phyloP scores from a whole-genome alignment of 805 yeast genomes.

The Kodamaea neixiangensis region DNA sequence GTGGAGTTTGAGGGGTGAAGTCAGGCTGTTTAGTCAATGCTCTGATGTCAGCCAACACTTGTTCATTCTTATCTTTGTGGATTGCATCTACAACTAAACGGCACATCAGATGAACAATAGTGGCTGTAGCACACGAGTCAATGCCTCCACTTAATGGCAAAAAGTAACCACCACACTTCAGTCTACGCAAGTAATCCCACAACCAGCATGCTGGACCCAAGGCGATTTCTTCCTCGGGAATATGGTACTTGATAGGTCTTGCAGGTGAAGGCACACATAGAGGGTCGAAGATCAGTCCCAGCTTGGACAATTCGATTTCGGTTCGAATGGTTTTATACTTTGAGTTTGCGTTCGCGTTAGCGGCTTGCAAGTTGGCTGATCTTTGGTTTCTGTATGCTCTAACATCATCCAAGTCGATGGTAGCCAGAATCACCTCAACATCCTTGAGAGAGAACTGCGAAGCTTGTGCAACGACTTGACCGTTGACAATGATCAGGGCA shows the following conservation, averaged over 20 bases:
- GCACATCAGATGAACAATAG: slow-evolving; percentile 94
- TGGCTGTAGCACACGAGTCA: slow-evolving; percentile 97
- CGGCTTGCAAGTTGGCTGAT: slow-evolving; percentile 72
- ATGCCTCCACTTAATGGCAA: slow-evolving; percentile 96
- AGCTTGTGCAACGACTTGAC: slow-evolving; percentile 90
- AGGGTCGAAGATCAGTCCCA: slow-evolving; percentile 59
- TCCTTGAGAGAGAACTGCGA: slow-evolving; percentile 86
- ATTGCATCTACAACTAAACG: slow-evolving; percentile 75
- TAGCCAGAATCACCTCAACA: slow-evolving; percentile 94
- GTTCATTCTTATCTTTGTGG: slow-evolving; percentile 47
- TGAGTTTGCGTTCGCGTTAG: slow-evolving; percentile 39
- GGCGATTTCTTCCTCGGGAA: slow-evolving; percentile 95
- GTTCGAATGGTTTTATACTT: slow-evolving; percentile 61
- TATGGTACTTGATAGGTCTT: slow-evolving; percentile 58
- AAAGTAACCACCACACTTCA: slow-evolving; percentile 88
- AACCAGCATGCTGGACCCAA: slow-evolving; percentile 99
- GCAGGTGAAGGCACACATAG: slow-evolving; percentile 57
- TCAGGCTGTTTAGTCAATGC: slow-evolving; percentile 56
- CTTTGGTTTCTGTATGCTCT: slow-evolving; percentile 75
- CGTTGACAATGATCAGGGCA: slow-evolving; percentile 91
- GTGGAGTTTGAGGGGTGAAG: slow-evolving; percentile 74
- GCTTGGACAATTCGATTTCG: slow-evolving; percentile 67
- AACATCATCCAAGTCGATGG: slow-evolving; percentile 90
- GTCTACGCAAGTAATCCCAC: slow-evolving; percentile 96
- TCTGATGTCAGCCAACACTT: slow-evolving; percentile 77